Base-by-base conservation (phyloP, 139 green algal genomes). In the Closterium sp. region DNA sequence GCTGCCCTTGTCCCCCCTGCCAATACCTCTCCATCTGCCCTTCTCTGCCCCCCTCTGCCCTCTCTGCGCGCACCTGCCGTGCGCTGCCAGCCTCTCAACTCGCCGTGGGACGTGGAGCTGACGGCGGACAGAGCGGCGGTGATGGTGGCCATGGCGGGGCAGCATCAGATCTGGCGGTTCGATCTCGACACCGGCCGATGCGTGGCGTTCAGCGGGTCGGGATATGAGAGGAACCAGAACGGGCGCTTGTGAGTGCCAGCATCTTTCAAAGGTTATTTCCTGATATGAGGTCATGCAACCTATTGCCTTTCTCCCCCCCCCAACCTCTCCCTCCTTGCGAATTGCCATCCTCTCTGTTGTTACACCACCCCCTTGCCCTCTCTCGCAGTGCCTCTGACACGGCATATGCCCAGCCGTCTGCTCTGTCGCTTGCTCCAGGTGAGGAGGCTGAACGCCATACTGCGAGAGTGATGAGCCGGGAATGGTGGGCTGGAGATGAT, bases 181-280 rank as follows among this genome's bases (percentile, higher is more conserved):
- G 93, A 97, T 85, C 34, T 96, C 8, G 55, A 25, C 33, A 66
- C 76, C 8, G 91, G 93, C 33, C 76, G 83, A 2, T 90, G 84
- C 10, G 55, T 32, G 28, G 88, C 84, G 9, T 95, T 97, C 90
- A 96, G 91, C 66, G 96, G 96, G n/a, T 96, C 55, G 66, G 96
- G 96, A 5, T 95, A 95, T 23, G 96, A 97, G 94, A 94, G 95
- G 90, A 97, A 97, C 94, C 94, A 96, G 69, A 97, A 98, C 93
- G 94, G 94, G 76, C 64, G n/a, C 9, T 31, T 33, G 83, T 89
- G 35, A 69, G 86, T 89, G 35, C 86, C 23, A 28, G 55, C 55
- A 3, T 76, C 25, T 76, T 19, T 10, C 25, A 76, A 76, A 76
- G 55, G 55, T 12, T 19, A 25, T 76, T 76, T 3, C 55, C 55